Conservation (phyloP, 805 yeast species). For the Candida schatavii region DNA sequence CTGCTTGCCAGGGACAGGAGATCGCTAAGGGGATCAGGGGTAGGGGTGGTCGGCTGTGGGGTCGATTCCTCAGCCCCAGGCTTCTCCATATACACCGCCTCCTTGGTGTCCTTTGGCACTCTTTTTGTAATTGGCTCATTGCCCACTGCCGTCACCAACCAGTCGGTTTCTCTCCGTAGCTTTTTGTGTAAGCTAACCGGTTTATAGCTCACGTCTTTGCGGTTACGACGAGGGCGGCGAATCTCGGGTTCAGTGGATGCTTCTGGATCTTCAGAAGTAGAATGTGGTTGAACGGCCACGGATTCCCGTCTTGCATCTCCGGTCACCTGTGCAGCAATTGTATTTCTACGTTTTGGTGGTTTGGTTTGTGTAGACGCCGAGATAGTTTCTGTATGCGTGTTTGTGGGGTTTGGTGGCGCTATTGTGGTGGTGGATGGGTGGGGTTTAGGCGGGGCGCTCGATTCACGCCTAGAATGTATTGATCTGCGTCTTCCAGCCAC, state of each 20-base stretch:
- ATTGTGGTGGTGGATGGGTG: neutral
- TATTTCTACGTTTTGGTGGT: neutral
- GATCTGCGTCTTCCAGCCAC: neutral
- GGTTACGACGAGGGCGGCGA: slow-evolving; percentile 49
- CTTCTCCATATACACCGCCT: slow-evolving; percentile 1
- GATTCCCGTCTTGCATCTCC: neutral
- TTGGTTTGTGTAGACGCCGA: neutral
- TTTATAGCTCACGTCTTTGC: slow-evolving; percentile 61
- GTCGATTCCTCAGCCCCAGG: neutral
- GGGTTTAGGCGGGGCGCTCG: neutral
- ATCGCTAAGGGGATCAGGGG: too few relatives aligned
- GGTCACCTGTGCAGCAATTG: neutral
- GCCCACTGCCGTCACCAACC: slow-evolving; percentile 59
- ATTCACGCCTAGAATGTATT: neutral
- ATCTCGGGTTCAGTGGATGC: too few relatives aligned
- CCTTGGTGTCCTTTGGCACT: slow-evolving; percentile 3
- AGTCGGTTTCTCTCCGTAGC: slow-evolving; percentile 63
- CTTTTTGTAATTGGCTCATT: slow-evolving; percentile 17
- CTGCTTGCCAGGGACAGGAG: too few relatives aligned
- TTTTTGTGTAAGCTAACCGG: slow-evolving; percentile 66
- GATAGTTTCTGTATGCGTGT: neutral
- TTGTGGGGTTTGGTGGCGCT: neutral
- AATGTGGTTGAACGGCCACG: neutral
- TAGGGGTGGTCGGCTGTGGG: neutral
- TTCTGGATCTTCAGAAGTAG: too few relatives aligned